Conservation (phyloP, 257 asterid species). For the Ophiorrhiza pumila region DNA sequence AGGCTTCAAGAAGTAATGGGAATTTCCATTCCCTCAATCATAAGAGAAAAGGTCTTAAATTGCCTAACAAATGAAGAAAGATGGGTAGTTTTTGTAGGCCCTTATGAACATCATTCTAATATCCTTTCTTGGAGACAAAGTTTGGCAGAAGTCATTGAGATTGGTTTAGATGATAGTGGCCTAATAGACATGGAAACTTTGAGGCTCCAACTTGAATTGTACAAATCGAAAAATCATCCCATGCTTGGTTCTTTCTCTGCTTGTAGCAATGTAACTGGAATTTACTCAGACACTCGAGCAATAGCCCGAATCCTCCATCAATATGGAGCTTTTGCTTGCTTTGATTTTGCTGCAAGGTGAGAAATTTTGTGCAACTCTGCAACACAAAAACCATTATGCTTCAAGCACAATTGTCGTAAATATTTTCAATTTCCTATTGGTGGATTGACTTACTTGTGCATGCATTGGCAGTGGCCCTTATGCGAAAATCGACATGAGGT, state of each 20-base stretch:
- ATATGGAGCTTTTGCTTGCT: conserved; percentile 62
- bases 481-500: conserved; percentile 52
- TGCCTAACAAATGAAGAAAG: conserved; percentile 38
- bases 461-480: conserved; percentile 48
- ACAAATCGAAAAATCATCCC: conserved; percentile 32
- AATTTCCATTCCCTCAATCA: conserved; percentile 42
- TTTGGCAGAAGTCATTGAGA: conserved; percentile 75
- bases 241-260: conserved; percentile 75
- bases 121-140: conserved; percentile 72
- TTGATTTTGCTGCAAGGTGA: conserved; percentile 71
- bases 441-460: not conserved
- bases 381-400: not conserved
- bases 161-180: conserved; percentile 50
- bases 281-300: conserved; percentile 39
- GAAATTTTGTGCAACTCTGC: not conserved
- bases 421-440: not conserved
- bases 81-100: conserved; percentile 68
- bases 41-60: conserved; percentile 40
- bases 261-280: conserved; percentile 78
- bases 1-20: conserved; percentile 77
- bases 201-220: conserved; percentile 33
- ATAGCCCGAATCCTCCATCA: conserved; percentile 53
- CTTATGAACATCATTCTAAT: conserved; percentile 79
- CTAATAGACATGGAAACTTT: conserved; percentile 45
- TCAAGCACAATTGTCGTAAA: not conserved